A percentile compares a stretch with the other conserved stretches of the same genome.
These are phyloP conservation scores for Diutina siamensis DNA, from an alignment of 1,139 yeast species.

Conservation along the genomic window DNA sequence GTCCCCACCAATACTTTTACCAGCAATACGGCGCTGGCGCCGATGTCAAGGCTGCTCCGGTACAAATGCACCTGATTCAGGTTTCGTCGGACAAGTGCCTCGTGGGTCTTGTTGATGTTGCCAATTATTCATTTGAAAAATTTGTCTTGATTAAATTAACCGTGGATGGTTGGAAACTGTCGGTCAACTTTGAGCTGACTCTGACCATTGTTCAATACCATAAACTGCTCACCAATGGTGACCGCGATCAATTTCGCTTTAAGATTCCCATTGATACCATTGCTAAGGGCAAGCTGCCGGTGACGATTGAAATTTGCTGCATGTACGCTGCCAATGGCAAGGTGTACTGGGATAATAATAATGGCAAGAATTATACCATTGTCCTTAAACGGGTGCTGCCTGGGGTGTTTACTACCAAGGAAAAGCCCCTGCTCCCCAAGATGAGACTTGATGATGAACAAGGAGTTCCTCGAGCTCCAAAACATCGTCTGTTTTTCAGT, in stretches of 20 bases:
- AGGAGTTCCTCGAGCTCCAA: background rate
- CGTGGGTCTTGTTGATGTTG: background rate
- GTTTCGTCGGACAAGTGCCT: background rate
- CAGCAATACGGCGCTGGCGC: conserved; percentile 1
- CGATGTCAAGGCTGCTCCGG: background rate
- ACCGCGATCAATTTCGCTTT: conserved; percentile 1
- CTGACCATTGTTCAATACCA: background rate
- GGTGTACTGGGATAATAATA: conserved; percentile 5
- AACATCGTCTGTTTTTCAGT: background rate
- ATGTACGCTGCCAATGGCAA: background rate
- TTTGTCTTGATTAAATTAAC: background rate
- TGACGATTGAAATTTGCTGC: background rate
- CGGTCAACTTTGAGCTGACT: background rate
- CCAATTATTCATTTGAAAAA: background rate
- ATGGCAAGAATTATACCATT: background rate
- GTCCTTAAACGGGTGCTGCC: background rate
- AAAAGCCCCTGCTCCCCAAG: background rate
- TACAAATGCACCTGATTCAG: background rate
- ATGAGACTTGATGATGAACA: background rate
- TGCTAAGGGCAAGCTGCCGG: background rate
- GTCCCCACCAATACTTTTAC: conserved; percentile 5
- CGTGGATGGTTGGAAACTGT: background rate
- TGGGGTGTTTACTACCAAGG: no score
- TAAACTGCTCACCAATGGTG: background rate
- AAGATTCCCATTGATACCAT: background rate